Base-by-base conservation (phyloP, 2,329 filamentous ascomycete genomes). In the Conoideocrella luteorostrata region DNA sequence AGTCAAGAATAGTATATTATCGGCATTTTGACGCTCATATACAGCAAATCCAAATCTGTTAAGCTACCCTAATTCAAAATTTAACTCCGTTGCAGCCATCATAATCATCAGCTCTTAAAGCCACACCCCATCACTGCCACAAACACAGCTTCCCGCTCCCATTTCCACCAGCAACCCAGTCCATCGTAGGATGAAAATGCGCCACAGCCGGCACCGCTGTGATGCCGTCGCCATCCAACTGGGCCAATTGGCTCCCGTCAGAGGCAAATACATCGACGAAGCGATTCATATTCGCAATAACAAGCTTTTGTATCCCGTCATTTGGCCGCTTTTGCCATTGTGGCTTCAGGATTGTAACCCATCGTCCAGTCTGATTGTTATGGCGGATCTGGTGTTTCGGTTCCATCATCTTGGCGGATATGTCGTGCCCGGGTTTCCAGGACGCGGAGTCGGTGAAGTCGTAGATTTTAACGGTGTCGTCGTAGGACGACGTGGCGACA, bases 261-360 rank as follows among this genome's bases (percentile, higher is more conserved):
- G 81, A 75, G 1, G 84, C 85, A 61, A 86, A 98, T 1, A 98
- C 77, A 58, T 98, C 93, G 2, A 97, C 88, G 55, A 96, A 97
- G 2, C 93, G 80, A 59, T 95, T 95, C 93, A 97, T 97, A 54
- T 97, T 98, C 1, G 88, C 93, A 45, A 98, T 91, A 20, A 81
- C 86, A 55, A 98, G 89, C 48, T 91, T 88, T 50, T 95, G 84
- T 5, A 94, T 80, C 7, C 83, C 82, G 46, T 93, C 88, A 26
- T 75, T 68, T 0, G 93, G 91, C 36, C 78, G 75, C 24, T 78
- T 71, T 62, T 98, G 93, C 93, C 93, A 98, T 55, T 95, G 88
- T 0, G 61, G 93, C 75, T 74, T 94, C 59, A 74, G 62, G 26
- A 78, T 95, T 0, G 88, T 95, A 0, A 96, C 89, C 88, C 88